Percentiles rank a stretch among this genome's conserved stretches.
Conservation (phyloP, 768 basidiomycete genomes). For the Mycena venus region DNA sequence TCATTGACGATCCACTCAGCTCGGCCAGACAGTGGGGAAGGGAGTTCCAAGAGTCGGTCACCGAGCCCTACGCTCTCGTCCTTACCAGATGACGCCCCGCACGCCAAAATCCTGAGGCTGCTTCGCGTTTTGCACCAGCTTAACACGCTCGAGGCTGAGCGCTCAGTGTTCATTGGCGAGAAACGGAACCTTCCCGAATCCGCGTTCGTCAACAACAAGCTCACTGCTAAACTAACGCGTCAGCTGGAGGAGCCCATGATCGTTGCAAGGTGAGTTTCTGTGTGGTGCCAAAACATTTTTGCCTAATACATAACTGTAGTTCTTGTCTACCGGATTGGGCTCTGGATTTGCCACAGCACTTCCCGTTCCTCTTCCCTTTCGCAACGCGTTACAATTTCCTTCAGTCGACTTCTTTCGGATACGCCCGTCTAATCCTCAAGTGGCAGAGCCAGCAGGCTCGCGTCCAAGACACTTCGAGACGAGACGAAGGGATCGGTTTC, state of each 20-base stretch:
- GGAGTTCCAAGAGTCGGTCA: constrained; percentile 66
- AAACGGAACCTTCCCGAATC: constrained; percentile 79
- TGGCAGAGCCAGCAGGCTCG: constrained; percentile 93
- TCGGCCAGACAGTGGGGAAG: constrained; percentile 58
- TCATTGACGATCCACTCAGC: constrained; percentile 36
- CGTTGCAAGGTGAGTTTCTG: constrained; percentile 83
- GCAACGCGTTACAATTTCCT: constrained; percentile 97
- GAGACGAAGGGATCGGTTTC: constrained; percentile 93
- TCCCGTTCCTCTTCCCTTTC: constrained; percentile 99
- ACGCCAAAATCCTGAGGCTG: constrained; percentile 91
- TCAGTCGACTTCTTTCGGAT: constrained; percentile 97
- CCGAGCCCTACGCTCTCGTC: constrained; percentile 80
- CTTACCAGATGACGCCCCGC: constrained; percentile 85
- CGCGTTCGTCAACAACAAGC: constrained; percentile 96
- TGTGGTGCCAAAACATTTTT: not conserved
- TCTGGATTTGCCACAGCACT: constrained; percentile 93
- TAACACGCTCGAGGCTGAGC: constrained; percentile 80
- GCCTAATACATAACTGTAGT: constrained; percentile 56
- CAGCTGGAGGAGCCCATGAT: constrained; percentile 99
- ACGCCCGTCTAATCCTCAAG: constrained; percentile 93
- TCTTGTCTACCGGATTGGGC: constrained; percentile 99
- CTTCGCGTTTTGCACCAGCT: constrained; percentile 89
- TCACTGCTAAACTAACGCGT: constrained; percentile 96
- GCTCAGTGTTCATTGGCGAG: constrained; percentile 62
- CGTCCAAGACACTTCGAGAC: constrained; percentile 81